phyloP scores from a whole-genome alignment of 148 eudicot genomes.

The Silene uniflora region DNA sequence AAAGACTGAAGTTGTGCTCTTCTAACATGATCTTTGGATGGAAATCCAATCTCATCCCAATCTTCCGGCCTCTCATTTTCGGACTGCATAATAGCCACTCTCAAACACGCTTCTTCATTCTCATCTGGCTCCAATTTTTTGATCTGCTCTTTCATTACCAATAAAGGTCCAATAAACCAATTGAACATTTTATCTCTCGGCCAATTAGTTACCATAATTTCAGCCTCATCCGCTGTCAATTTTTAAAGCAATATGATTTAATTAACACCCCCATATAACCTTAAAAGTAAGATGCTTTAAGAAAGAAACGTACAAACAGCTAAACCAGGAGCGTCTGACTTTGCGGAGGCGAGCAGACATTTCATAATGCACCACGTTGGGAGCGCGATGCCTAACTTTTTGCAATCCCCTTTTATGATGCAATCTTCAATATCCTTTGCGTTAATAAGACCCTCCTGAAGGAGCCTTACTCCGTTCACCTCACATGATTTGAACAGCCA shows the following conservation, averaged over 20 bases:
- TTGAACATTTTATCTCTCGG: constrained; percentile 69
- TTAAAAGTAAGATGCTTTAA: not conserved
- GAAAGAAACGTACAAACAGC: constrained; percentile 56
- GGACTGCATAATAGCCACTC: constrained; percentile 47
- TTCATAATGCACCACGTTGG: constrained; percentile 83
- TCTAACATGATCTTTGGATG: constrained; percentile 60
- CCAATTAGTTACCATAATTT: constrained; percentile 51
- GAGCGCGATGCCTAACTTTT: constrained; percentile 62
- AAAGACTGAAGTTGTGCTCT: constrained; percentile 81
- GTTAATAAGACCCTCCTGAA: constrained; percentile 64
- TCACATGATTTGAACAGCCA: constrained; percentile 93
- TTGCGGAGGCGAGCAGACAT: constrained; percentile 72
- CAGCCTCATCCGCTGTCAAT: constrained; percentile 53
- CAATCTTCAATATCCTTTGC: constrained; percentile 68
- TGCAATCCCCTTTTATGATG: constrained; percentile 57
- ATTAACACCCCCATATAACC: not conserved
- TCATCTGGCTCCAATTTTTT: constrained; percentile 46
- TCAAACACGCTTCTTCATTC: constrained; percentile 58
- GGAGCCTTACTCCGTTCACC: constrained; percentile 60
- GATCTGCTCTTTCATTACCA: constrained; percentile 80
- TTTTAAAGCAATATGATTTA: not conserved
- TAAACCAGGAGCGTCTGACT: constrained; percentile 65
- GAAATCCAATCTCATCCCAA: constrained; percentile 69
- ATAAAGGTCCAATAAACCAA: constrained; percentile 71
- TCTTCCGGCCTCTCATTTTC: constrained; percentile 64